phyloP scores from a whole-genome alignment of 2,329 filamentous ascomycete genomes.

The Clonostachys chloroleuca region DNA sequence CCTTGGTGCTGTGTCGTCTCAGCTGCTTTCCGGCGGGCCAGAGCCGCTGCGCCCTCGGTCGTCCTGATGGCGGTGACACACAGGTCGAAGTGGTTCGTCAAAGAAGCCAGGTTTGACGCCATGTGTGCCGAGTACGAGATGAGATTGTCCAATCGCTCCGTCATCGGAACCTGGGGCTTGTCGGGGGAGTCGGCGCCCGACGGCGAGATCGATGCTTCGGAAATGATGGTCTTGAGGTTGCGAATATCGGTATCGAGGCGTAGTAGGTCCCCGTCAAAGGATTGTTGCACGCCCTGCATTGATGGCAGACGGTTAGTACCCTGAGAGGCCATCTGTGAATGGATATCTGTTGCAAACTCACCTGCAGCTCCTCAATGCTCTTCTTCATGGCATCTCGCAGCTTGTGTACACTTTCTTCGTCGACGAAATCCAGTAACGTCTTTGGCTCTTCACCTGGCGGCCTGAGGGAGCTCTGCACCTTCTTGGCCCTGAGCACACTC shows the following conservation, averaged over 20 bases:
- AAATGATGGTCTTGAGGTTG: conserved; percentile 55
- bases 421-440: conserved; percentile 71
- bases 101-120: conserved; percentile 73
- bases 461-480: conserved; percentile 60
- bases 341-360: conserved; percentile 18
- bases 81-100: conserved; percentile 87
- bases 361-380: conserved; percentile 68
- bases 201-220: conserved; percentile 22
- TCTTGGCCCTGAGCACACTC: conserved; percentile 56
- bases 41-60: conserved; percentile 74
- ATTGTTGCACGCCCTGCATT: conserved; percentile 56
- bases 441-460: conserved; percentile 54
- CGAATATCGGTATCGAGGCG: conserved; percentile 73
- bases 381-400: conserved; percentile 64
- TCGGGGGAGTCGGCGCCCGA: conserved; percentile 22
- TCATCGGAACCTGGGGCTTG: conserved; percentile 32
- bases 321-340: background rate
- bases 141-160: conserved; percentile 48
- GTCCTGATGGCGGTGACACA: conserved; percentile 89
- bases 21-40: conserved; percentile 64
- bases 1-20: conserved; percentile 50
- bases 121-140: conserved; percentile 76
- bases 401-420: conserved; percentile 63
- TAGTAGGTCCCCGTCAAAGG: conserved; percentile 72
- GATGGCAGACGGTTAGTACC: background rate